Evolutionary conservation across 2,329 filamentous ascomycete genomes (phyloP), one percentile per base, ranked within the genome.

Genomic region (Ophiocordyceps camponoti-saundersi): DNA sequence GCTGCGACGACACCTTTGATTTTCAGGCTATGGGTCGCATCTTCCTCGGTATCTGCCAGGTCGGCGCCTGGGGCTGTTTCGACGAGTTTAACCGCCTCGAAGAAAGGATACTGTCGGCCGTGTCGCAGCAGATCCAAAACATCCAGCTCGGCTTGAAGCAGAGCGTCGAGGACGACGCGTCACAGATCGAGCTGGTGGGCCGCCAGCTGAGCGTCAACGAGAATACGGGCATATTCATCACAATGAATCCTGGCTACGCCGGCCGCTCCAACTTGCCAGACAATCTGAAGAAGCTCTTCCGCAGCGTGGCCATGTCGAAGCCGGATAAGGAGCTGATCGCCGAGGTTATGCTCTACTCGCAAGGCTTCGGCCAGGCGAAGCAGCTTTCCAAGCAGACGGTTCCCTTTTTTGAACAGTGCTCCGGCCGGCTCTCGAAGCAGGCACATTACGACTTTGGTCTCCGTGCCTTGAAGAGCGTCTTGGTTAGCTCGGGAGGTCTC

Each of bases 21-120:
- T 98, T 96, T 72, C 92, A 98, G 60, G 92, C 92, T 45, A 98
- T 99, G 92, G 93, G 93, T 15, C 86, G 92, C 55, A 99, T 99
- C 56, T 98, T 99, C 75, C 74, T 98, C 34, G 92, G 92, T 74
- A 94, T 99, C 51, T 98, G 93, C 62, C 92, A 98, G 63, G 92
- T 99, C 44, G 92, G 92, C 62, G 92, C 92, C 5, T 99, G 92
- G 92, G 93, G 93, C 57, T 99, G 92, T 70, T 99, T 99, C 65
- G 92, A 99, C 59, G 92, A 99, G 69, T 99, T 99, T 73, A 99
- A 99, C 66, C 85, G 92, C 75, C 73, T 99, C 20, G 92, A 99
- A 59, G 92, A 99, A 68, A 81, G 92, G 53, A 99, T 99, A 50
- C 67, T 99, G 50, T 98, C 93, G 42, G 92, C 92, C 18, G 93